Conservation (phyloP, 2,329 filamentous ascomycete genomes). For the Aspergillus sclerotialis region DNA sequence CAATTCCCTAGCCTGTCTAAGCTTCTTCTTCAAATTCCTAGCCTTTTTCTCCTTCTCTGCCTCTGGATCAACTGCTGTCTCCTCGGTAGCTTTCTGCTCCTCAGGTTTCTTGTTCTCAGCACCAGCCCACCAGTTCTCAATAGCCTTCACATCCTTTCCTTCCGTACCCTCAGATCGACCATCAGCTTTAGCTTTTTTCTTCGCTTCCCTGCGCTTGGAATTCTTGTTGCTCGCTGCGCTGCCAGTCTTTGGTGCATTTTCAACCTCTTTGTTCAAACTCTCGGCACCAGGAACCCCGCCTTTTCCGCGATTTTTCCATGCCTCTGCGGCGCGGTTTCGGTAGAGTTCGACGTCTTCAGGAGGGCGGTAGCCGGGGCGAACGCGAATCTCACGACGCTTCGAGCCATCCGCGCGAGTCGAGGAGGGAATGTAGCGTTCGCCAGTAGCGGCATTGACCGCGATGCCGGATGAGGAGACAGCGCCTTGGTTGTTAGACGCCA, state of each 20-base stretch:
- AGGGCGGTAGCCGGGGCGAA: conserved; percentile 86
- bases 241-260: conserved; percentile 39
- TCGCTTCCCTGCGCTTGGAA: conserved; percentile 66
- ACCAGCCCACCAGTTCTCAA: conserved; percentile 26
- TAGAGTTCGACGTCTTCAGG: conserved; percentile 95
- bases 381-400: conserved; percentile 88
- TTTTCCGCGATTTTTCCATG: conserved; percentile 67
- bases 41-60: conserved; percentile 87
- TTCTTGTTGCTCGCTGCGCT: conserved; percentile 69
- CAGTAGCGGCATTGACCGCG: conserved; percentile 66
- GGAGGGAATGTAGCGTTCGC: conserved; percentile 81
- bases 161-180: conserved; percentile 35
- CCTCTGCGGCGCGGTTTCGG: conserved; percentile 83
- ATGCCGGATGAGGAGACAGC: conserved; percentile 53
- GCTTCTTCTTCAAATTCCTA: conserved; percentile 84
- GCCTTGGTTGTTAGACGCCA: conserved; percentile 43
- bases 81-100: conserved; percentile 11
- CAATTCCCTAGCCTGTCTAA: conserved; percentile 86
- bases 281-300: conserved; percentile 71
- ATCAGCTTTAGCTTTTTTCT: conserved; percentile 53
- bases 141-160: conserved; percentile 19
- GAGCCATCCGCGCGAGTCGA: conserved; percentile 82
- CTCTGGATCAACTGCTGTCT: conserved; percentile 54
- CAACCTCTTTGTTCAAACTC: conserved; percentile 45
- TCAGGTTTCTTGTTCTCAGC: conserved; percentile 17